These are phyloP conservation scores for Coemansia sp. DNA, from an alignment of 192 early-diverging fungal species.

Conservation along the genomic window DNA sequence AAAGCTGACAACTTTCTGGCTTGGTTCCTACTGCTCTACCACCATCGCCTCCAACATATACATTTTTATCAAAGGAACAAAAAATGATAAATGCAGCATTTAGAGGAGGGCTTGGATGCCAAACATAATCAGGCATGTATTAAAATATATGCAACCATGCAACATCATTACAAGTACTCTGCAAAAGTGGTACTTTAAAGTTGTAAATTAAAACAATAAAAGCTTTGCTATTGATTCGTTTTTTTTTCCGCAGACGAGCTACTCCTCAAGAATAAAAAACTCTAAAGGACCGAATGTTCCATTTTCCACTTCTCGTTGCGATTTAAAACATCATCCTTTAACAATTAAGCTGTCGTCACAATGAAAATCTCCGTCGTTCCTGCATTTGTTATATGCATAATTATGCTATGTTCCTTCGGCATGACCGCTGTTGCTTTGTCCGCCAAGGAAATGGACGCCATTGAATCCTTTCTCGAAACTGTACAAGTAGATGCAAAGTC, in stretches of 20 bases:
- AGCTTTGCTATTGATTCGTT: too few relatives aligned
- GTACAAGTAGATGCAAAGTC: slow-evolving; percentile 12
- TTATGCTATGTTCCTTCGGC: slow-evolving; percentile 6
- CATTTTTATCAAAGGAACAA: background rate
- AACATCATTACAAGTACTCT: too few relatives aligned
- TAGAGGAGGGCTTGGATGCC: background rate
- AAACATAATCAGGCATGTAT: background rate
- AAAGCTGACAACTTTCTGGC: background rate
- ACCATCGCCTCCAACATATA: background rate
- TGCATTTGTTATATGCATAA: background rate
- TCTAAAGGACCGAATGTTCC: background rate
- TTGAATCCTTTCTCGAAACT: slow-evolving; percentile 30
- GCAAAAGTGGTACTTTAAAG: too few relatives aligned
- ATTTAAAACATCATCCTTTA: background rate
- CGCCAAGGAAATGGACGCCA: slow-evolving; percentile 26
- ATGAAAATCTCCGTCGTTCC: background rate
- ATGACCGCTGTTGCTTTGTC: slow-evolving; percentile 17
- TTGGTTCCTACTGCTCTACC: background rate
- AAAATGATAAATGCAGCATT: background rate
- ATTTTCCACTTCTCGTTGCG: background rate
- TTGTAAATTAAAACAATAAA: too few relatives aligned
- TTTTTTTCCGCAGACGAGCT: too few relatives aligned
- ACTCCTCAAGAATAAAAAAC: too few relatives aligned
- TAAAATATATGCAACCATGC: background rate
- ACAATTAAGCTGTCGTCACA: background rate